phyloP scores from a whole-genome alignment of 441 rosid species.

The Kokia cookei region DNA sequence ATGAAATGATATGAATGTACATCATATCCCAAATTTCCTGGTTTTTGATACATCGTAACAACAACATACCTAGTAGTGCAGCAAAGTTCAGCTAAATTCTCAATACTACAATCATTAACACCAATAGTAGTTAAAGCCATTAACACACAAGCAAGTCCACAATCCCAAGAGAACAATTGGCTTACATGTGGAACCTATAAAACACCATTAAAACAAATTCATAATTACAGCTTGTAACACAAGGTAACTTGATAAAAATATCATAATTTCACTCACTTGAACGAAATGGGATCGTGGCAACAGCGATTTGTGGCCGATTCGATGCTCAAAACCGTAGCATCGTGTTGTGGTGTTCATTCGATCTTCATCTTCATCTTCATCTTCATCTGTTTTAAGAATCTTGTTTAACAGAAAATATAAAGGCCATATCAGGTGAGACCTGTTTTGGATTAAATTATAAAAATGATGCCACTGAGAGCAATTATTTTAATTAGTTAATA shows the following conservation, averaged over 20 bases:
- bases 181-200: slow-evolving; percentile 75
- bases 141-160: slow-evolving; percentile 87
- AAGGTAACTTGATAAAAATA: neutral
- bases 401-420: slow-evolving; percentile 60
- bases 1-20: neutral
- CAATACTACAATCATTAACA: slow-evolving; percentile 43
- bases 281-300: slow-evolving; percentile 38
- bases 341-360: slow-evolving; percentile 20
- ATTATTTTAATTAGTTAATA: neutral
- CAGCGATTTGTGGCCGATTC: slow-evolving; percentile 19
- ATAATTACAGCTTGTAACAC: neutral
- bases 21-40: neutral
- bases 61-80: slow-evolving; percentile 63
- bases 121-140: slow-evolving; percentile 82
- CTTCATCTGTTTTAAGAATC: slow-evolving; percentile 62
- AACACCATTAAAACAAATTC: neutral
- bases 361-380: slow-evolving; percentile 34
- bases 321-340: slow-evolving; percentile 18
- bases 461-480: neutral
- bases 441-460: neutral
- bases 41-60: neutral
- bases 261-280: slow-evolving; percentile 36
- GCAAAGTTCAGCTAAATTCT: slow-evolving; percentile 49
- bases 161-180: slow-evolving; percentile 88
- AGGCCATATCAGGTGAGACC: slow-evolving; percentile 56